These are phyloP conservation scores for Capsicum baccatum DNA, from an alignment of 257 asterid species.

Conservation along the genomic window DNA sequence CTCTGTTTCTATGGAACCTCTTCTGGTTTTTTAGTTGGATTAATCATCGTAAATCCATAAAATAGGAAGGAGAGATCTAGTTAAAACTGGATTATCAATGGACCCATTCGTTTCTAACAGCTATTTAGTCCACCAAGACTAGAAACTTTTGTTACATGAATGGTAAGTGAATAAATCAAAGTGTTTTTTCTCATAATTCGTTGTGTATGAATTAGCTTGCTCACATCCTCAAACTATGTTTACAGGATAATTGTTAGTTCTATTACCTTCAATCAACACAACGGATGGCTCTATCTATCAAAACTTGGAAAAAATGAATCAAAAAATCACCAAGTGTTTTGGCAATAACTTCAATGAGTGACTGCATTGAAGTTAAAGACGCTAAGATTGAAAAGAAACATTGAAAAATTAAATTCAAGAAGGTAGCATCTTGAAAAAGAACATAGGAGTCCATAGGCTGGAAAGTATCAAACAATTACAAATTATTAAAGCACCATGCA, in stretches of 20 bases:
- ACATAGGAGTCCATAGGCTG: background rate
- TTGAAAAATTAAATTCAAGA: background rate
- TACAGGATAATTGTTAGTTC: background rate
- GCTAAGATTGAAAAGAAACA: background rate
- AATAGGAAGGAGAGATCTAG: background rate
- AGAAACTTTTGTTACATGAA: background rate
- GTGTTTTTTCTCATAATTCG: background rate
- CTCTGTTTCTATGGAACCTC: background rate
- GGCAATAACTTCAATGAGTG: background rate
- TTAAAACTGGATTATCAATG: background rate
- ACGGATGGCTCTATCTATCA: background rate
- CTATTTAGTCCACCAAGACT: background rate
- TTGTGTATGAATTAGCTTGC: background rate
- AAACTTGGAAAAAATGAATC: too few species aligned
- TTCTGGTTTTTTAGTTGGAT: background rate
- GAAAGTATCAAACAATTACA: background rate
- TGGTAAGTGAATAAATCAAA: rapidly evolving
- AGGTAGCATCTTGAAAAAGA: background rate
- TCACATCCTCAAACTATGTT: background rate
- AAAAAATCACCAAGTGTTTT: background rate
- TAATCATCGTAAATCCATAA: background rate
- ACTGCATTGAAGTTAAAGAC: too few species aligned
- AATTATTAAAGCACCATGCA: background rate
- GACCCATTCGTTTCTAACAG: background rate
- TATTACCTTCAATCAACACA: background rate